Conservation (phyloP, 2,329 filamentous ascomycete genomes). For the Tolypocladium amazonense region DNA sequence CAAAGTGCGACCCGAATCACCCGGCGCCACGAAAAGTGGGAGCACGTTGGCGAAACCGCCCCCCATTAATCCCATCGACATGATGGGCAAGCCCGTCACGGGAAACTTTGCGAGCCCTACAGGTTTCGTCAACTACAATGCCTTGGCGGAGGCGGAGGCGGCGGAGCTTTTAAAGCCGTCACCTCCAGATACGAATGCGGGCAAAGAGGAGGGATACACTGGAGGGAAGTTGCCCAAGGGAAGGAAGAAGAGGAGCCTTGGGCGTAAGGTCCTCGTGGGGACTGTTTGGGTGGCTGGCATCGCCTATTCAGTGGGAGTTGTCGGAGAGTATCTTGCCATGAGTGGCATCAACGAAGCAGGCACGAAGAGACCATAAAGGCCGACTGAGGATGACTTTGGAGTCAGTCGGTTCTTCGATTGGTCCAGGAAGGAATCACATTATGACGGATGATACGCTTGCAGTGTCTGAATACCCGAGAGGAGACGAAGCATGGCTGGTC, state of each 20-base stretch:
- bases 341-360: conserved; percentile 32
- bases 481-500: not conserved
- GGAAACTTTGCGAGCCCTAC: conserved; percentile 55
- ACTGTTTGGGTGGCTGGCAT: conserved; percentile 43
- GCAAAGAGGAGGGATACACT: conserved; percentile 22
- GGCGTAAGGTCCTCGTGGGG: conserved; percentile 39
- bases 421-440: not conserved
- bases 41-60: not conserved
- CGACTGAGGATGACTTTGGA: not conserved
- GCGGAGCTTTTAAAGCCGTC: conserved; percentile 14
- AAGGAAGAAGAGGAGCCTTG: conserved; percentile 27
- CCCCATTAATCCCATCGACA: conserved; percentile 47
- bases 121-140: conserved; percentile 53
- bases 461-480: not conserved
- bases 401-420: not conserved
- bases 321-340: conserved; percentile 46
- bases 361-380: conserved; percentile 18
- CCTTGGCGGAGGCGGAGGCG: conserved; percentile 14
- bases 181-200: conserved; percentile 18
- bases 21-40: conserved; percentile 1
- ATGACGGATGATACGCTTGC: not conserved
- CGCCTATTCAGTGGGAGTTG: conserved; percentile 47
- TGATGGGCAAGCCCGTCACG: conserved; percentile 36
- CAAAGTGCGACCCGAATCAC: conserved; percentile 31
- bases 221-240: conserved; percentile 23